These are phyloP conservation scores for Citrus hindsii DNA, from an alignment of 345 rosid genomes.

Conservation along the genomic window DNA sequence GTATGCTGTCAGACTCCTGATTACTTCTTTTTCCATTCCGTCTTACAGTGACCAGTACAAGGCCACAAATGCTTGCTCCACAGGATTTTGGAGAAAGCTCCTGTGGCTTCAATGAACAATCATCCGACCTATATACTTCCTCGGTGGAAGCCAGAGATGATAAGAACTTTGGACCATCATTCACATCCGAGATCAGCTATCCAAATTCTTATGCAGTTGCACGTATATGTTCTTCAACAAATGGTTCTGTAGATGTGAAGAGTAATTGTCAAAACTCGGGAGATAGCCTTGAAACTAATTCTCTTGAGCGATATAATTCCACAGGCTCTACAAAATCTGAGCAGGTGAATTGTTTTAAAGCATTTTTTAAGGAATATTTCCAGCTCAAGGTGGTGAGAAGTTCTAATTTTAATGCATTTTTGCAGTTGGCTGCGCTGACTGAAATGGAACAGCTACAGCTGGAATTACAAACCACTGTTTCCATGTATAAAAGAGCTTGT, in stretches of 20 bases:
- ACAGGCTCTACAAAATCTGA: slow-evolving; percentile 22
- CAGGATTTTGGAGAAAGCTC: slow-evolving; percentile 24
- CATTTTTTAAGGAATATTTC: neutral
- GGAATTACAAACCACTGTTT: slow-evolving; percentile 55
- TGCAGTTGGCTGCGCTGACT: slow-evolving; percentile 49
- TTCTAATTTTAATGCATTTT: slow-evolving; percentile 4
- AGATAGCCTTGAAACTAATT: slow-evolving; percentile 14
- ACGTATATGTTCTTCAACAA: neutral
- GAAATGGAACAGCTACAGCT: slow-evolving; percentile 64
- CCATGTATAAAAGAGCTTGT: slow-evolving; percentile 68
- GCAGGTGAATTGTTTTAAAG: slow-evolving; percentile 28
- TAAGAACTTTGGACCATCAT: slow-evolving; percentile 17
- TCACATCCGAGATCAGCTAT: slow-evolving; percentile 23
- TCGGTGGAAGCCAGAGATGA: slow-evolving; percentile 23
- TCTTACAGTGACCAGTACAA: slow-evolving; percentile 22
- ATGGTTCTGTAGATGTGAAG: slow-evolving; percentile 11
- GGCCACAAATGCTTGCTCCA: slow-evolving; percentile 2
- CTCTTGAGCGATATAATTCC: neutral
- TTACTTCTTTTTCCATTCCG: neutral
- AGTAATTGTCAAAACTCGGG: neutral
- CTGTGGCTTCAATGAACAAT: slow-evolving; percentile 21
- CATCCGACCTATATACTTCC: slow-evolving; percentile 23
- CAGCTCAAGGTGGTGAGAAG: neutral
- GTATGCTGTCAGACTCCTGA: slow-evolving; percentile 9
- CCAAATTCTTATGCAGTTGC: slow-evolving; percentile 20